Evolutionary conservation across 169 alveolate genomes (phyloP).

Genomic region (Plasmodium relictum): DNA sequence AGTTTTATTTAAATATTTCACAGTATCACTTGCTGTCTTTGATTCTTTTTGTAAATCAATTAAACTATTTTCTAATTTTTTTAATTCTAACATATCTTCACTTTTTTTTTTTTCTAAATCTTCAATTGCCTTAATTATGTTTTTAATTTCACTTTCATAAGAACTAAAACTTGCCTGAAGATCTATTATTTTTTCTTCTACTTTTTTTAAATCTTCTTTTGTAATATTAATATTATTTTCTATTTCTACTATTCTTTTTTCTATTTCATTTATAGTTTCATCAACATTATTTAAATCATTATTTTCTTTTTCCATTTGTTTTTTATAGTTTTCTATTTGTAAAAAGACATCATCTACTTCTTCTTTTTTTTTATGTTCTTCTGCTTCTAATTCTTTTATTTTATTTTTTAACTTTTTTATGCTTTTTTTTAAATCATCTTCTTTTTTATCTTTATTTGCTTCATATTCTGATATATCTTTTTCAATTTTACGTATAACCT

Average conservation of each 20-base stretch:
- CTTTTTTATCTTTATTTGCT: conserved; percentile 78
- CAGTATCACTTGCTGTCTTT: conserved; percentile 78
- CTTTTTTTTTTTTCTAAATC: conserved; percentile 79
- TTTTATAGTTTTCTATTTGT: conserved; percentile 73
- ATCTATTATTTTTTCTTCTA: conserved; percentile 62
- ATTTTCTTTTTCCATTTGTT: conserved; percentile 63
- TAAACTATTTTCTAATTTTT: conserved; percentile 79
- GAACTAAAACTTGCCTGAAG: conserved; percentile 79
- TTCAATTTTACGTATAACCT: conserved; percentile 78
- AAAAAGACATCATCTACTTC: conserved; percentile 79
- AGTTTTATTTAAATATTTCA: conserved; percentile 74
- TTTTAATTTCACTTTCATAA: conserved; percentile 80
- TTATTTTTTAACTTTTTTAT: conserved; percentile 77
- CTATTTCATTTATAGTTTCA: conserved; percentile 68
- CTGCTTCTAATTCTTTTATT: conserved; percentile 78
- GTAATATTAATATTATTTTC: conserved; percentile 57
- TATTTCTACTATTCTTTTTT: conserved; percentile 41
- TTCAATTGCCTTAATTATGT: conserved; percentile 73
- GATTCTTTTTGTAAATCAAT: conserved; percentile 81
- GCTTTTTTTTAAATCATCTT: conserved; percentile 77
- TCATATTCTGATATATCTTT: conserved; percentile 82
- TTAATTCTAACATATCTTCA: conserved; percentile 78
- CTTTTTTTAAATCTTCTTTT: conserved; percentile 74
- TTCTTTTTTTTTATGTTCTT: conserved; percentile 78
- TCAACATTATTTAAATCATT: conserved; percentile 51